Percentiles rank a stretch among this genome's conserved stretches.
Evolutionary conservation across 202 grass and related monocot species (phyloP).

Genomic region (Musa balbisiana): DNA sequence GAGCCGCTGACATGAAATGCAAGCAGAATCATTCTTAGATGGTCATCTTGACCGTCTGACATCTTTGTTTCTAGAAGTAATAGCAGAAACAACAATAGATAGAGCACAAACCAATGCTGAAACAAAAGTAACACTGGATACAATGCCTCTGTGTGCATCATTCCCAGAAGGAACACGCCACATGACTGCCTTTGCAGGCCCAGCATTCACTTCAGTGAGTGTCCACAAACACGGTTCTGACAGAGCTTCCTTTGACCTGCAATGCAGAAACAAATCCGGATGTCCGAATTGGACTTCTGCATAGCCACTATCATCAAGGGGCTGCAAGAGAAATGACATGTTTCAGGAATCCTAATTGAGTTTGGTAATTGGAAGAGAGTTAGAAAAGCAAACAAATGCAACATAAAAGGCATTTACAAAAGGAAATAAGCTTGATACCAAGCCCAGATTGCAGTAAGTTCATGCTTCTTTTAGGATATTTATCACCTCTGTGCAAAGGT

Average conservation of each 20-base stretch:
- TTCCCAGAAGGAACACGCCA: conserved; percentile 69
- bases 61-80: conserved; percentile 16
- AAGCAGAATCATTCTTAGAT: not conserved
- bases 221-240: conserved; percentile 36
- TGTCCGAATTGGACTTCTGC: conserved; percentile 33
- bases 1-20: not conserved
- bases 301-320: conserved; percentile 53
- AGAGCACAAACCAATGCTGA: conserved; percentile 62
- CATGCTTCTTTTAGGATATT: no score
- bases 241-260: conserved; percentile 31
- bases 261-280: conserved; percentile 48
- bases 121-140: conserved; percentile 50
- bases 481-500: no score
- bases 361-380: no score
- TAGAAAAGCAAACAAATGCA: not conserved
- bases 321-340: conserved; percentile 34
- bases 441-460: no score
- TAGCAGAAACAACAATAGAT: conserved; percentile 43
- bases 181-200: conserved; percentile 18
- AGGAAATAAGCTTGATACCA: no score
- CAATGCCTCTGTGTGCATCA: conserved; percentile 33
- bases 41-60: not conserved
- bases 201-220: conserved; percentile 16
- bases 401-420: not conserved
- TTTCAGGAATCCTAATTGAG: not conserved